Evolutionary conservation across 352 stramenopile species (phyloP), one percentile per base, ranked within the genome.

Genomic region (Pythium biforme): DNA sequence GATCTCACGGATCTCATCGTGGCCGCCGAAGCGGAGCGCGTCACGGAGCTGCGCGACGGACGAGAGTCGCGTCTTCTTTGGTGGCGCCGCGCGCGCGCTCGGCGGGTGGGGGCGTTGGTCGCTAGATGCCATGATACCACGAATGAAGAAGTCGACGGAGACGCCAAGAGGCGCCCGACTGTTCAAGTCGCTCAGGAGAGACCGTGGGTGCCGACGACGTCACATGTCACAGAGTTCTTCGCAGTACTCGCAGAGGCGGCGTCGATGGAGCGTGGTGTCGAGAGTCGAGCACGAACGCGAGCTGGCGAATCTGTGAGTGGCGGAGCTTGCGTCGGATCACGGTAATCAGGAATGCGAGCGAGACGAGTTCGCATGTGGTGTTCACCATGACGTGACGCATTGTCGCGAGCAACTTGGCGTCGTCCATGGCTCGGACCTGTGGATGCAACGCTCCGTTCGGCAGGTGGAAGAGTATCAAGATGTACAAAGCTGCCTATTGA

Each of bases 1-100:
- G 37, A 81, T 68, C 20, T 50, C 55, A 20, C 65, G 62, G 25
- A 63, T 50, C 25, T 57, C 53, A 10, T 59, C 40, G 17, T 49
- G 8, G 27, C 53, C 43, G 40, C 43, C 61, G 20, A 55, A 46
- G 4, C 53, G 50, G 23, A 53, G 33, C 9, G 22, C 53, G 19
- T 68, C 54, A 0, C 47, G 61, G 1, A 68, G 37, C 46, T 62
- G 53, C 14, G 53, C 45, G 17, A 60, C 47, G 1, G 53, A 46
- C 23, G 22, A 40, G 8, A 62, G 46, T 39, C 40, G 56, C 31
- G 54, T 58, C 27, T 46, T 56, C 43, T 56, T 67, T 17, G 31
- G 25, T 19, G 50, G 34, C n/a, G 31, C 59, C 4, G 45, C 23
- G 26, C 59, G 49, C 2, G 59, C 59, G 40, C 59, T 66, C n/a